A percentile compares a stretch with the other conserved stretches of the same genome.
phyloP scores from a whole-genome alignment of 805 yeast genomes.

The Kodamaea sagamina region DNA sequence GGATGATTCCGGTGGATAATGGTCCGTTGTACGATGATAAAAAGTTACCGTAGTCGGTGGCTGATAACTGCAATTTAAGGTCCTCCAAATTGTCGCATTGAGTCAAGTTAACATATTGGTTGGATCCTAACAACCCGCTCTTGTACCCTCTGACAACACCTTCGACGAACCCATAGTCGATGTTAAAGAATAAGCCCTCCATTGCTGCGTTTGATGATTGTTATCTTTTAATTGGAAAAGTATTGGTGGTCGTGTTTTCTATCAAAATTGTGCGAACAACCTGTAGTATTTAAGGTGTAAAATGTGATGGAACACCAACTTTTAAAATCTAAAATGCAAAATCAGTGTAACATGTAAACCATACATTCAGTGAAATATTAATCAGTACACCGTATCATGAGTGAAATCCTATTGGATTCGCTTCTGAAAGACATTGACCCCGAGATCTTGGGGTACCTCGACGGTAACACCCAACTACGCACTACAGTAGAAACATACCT shows the following conservation, averaged over 20 bases:
- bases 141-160: constrained; percentile 94
- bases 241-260: constrained; percentile 1
- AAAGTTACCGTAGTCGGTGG: constrained; percentile 94
- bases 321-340: too few species aligned
- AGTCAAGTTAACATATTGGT: constrained; percentile 87
- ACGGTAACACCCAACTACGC: constrained; percentile 21
- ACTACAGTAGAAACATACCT: constrained; percentile 32
- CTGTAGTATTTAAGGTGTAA: too few species aligned
- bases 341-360: too few species aligned
- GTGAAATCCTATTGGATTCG: constrained; percentile 36
- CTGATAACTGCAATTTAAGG: constrained; percentile 86
- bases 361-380: too few species aligned
- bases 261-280: background rate
- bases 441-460: constrained; percentile 21
- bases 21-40: constrained; percentile 79
- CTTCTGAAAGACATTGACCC: constrained; percentile 31
- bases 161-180: constrained; percentile 88
- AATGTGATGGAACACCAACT: too few species aligned
- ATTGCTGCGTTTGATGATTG: constrained; percentile 36
- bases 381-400: constrained; percentile 25
- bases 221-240: background rate
- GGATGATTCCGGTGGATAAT: constrained; percentile 84
- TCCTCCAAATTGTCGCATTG: constrained; percentile 97
- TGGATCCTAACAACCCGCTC: constrained; percentile 71
- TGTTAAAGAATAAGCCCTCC: constrained; percentile 94